Evolutionary conservation across 2,329 filamentous ascomycete genomes (phyloP).

Genomic region (Phaeoacremonium minimum): DNA sequence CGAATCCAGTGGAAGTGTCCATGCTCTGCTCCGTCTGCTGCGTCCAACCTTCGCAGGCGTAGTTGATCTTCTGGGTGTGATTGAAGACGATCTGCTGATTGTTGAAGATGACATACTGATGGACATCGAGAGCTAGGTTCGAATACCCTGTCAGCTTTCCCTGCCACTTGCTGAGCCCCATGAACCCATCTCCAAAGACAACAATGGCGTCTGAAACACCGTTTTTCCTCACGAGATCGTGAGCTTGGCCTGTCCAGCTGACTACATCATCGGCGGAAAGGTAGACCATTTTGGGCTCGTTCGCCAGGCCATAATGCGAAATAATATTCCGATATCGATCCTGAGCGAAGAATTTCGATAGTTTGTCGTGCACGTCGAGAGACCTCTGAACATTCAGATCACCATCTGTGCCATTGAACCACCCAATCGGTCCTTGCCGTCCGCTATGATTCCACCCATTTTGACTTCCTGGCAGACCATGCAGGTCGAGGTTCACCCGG

Average conservation of each 20-base stretch:
- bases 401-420: slow-evolving; percentile 89
- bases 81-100: slow-evolving; percentile 75
- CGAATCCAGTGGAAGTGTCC: slow-evolving; percentile 74
- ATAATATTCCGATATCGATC: slow-evolving; percentile 89
- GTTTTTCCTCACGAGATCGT: slow-evolving; percentile 69
- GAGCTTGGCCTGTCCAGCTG: slow-evolving; percentile 73
- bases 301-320: slow-evolving; percentile 88
- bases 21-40: slow-evolving; percentile 70
- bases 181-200: slow-evolving; percentile 92
- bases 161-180: slow-evolving; percentile 88
- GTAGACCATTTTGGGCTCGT: slow-evolving; percentile 85
- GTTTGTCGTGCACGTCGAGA: slow-evolving; percentile 79
- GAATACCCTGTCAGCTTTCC: slow-evolving; percentile 69
- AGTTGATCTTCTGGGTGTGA: slow-evolving; percentile 79
- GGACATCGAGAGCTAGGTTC: slow-evolving; percentile 85
- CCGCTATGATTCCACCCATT: slow-evolving; percentile 99
- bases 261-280: slow-evolving; percentile 65
- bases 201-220: slow-evolving; percentile 65
- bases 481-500: slow-evolving; percentile 87
- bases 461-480: slow-evolving; percentile 87
- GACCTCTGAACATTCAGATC: slow-evolving; percentile 73
- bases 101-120: slow-evolving; percentile 99
- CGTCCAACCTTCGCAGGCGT: slow-evolving; percentile 86
- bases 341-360: slow-evolving; percentile 91
- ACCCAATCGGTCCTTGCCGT: slow-evolving; percentile 72